Evolutionary conservation across 345 rosid genomes (phyloP).

Genomic region (Eucalyptus marginata): DNA sequence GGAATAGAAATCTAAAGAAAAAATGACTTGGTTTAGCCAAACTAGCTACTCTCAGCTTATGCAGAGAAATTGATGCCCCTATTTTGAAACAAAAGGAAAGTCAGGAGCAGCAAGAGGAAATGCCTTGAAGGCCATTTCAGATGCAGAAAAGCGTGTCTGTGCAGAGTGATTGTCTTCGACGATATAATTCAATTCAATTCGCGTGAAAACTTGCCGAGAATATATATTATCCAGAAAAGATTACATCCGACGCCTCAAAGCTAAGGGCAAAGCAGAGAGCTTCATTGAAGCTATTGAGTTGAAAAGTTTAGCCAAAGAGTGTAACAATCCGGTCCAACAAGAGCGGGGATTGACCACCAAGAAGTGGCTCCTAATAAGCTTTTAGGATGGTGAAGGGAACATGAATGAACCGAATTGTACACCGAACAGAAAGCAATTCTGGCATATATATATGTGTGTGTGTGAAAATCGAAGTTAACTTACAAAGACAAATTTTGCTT

Average conservation of each 20-base stretch:
- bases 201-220: neutral
- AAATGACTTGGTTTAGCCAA: neutral
- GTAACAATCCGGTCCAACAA: neutral
- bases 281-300: neutral
- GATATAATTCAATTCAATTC: neutral
- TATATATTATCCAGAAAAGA: neutral
- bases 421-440: rapidly evolving
- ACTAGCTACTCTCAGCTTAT: no score
- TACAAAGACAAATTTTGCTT: no score
- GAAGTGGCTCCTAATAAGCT: no score
- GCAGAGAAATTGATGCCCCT: no score
- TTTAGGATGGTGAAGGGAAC: no score
- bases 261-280: neutral
- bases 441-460: no score
- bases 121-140: neutral
- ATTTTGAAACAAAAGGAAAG: neutral
- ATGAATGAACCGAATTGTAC: no score
- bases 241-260: neutral
- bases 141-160: neutral
- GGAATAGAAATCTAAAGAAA: neutral
- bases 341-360: no score
- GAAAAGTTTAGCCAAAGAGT: neutral
- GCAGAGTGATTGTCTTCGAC: neutral
- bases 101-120: neutral
- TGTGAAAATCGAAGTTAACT: no score